Evolutionary conservation across 169 alveolate species (phyloP), one percentile per base, ranked within the genome.

Genomic region (Theileria sp.): DNA sequence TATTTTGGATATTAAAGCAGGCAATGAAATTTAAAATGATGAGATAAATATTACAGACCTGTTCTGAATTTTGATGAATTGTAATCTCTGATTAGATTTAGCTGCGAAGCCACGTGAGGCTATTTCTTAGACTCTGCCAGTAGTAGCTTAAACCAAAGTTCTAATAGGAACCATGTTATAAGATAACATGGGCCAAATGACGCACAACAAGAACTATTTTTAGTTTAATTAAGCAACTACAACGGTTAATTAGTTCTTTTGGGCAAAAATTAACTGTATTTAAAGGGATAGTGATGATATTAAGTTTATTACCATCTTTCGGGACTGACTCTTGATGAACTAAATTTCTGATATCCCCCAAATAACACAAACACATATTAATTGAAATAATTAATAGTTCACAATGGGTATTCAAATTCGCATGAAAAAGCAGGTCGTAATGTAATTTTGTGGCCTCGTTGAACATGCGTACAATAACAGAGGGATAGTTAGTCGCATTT

Each of bases 291-390:
- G 79, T 83, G 81, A 71, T 54, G 70, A 54, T 49, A 34, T 44
- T 73, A 32, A 64, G 72, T 69, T 70, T 61, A n/a, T 51, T 78
- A 66, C 87, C 87, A 85, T 79, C 91, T 84, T 84, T 84, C 90
- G 90, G 90, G 90, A 69, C 90, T 69, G 90, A 84, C 25, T 9
- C 60, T n/a, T 84, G 87, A 84, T 84, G 87, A 84, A 75, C 66
- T 62, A 1, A 34, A 51, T 1, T 13, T 84, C 87, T 78, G 86
- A 84, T 51, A 58, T 21, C 67, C 67, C 26, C 3, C 1, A 8
- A 58, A 58, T 32, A 25, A 19, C 21, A 56, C 67, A 58, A 58
- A 58, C 34, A 19, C 67, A 25, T 58, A 58, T 58, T 25, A 25
- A 58, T 58, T 58, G 28, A 58, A 58, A 17, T 58, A 58, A 21